These are phyloP conservation scores for Zancudomyces culisetae DNA, from an alignment of 371 early-diverging fungal genomes.

Conservation along the genomic window DNA sequence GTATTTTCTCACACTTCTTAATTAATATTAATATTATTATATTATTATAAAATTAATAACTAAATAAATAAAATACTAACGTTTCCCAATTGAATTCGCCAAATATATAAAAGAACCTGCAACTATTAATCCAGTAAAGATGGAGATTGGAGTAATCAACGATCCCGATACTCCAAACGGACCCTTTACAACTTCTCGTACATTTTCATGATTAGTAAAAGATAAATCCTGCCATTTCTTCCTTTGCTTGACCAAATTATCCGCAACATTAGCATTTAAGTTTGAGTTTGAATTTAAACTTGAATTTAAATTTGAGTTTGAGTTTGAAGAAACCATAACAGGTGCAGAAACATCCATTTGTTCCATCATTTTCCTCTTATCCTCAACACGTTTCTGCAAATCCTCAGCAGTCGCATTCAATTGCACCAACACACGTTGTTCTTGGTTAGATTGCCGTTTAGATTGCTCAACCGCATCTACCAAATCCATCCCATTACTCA, in stretches of 20 bases:
- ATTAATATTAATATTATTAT: neutral
- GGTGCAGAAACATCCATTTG: too few species aligned
- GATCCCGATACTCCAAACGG: slow-evolving; percentile 19
- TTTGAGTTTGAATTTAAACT: too few species aligned
- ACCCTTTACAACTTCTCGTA: slow-evolving; percentile 1
- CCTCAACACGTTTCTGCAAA: slow-evolving; percentile 6
- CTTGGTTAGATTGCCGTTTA: slow-evolving; percentile 43
- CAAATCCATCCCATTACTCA: slow-evolving; percentile 58
- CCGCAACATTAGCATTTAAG: too few species aligned
- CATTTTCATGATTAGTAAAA: neutral
- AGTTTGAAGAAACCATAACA: too few species aligned
- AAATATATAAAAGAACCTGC: slow-evolving; percentile 22
- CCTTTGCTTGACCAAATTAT: too few species aligned
- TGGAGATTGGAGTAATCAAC: slow-evolving; percentile 19
- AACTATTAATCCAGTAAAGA: slow-evolving; percentile 22
- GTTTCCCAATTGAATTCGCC: slow-evolving; percentile 4
- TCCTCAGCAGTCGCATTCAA: slow-evolving; percentile 16
- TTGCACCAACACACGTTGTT: slow-evolving; percentile 54
- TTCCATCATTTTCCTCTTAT: slow-evolving; percentile 1
- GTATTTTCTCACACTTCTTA: slow-evolving; percentile 21
- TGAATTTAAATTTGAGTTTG: too few species aligned
- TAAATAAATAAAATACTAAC: neutral
- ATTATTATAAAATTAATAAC: neutral
- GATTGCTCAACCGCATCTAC: slow-evolving; percentile 65
- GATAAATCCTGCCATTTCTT: too few species aligned